These are phyloP conservation scores for Eutrema yunnanense DNA, from an alignment of 345 rosid genomes.

Conservation along the genomic window DNA sequence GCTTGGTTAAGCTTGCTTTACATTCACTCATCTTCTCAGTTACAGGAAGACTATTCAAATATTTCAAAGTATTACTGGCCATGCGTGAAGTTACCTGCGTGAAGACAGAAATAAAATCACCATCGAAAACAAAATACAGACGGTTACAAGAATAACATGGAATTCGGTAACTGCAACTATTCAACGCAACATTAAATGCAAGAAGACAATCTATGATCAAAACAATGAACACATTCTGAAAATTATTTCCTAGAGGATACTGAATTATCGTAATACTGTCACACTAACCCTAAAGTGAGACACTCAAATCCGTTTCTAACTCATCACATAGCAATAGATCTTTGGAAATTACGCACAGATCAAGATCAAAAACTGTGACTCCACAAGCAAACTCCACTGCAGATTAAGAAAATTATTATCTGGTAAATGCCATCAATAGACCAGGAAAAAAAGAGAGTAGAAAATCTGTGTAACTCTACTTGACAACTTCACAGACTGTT, in stretches of 20 bases:
- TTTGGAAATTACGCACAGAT: neutral
- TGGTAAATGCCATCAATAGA: neutral
- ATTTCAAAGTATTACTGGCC: conserved; percentile 66
- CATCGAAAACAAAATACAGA: neutral
- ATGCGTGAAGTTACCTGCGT: conserved; percentile 32
- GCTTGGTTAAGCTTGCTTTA: conserved; percentile 51
- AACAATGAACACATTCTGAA: neutral
- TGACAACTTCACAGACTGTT: conserved; percentile 16
- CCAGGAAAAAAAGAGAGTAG: neutral
- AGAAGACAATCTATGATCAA: neutral
- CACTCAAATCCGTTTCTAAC: neutral
- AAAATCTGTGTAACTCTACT: neutral
- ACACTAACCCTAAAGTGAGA: neutral
- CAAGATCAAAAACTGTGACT: neutral
- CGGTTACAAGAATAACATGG: neutral
- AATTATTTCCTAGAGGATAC: neutral
- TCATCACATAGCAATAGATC: neutral
- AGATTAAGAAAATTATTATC: neutral
- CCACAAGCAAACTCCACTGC: neutral
- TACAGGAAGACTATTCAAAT: conserved; percentile 49
- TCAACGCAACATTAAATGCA: neutral
- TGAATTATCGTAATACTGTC: neutral
- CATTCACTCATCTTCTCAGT: conserved; percentile 54
- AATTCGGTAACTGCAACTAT: neutral
- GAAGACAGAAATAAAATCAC: neutral